Percentiles rank a stretch among this genome's conserved stretches.
phyloP scores from a whole-genome alignment of 176 grass and related monocot species.

The Chloris gayana region DNA sequence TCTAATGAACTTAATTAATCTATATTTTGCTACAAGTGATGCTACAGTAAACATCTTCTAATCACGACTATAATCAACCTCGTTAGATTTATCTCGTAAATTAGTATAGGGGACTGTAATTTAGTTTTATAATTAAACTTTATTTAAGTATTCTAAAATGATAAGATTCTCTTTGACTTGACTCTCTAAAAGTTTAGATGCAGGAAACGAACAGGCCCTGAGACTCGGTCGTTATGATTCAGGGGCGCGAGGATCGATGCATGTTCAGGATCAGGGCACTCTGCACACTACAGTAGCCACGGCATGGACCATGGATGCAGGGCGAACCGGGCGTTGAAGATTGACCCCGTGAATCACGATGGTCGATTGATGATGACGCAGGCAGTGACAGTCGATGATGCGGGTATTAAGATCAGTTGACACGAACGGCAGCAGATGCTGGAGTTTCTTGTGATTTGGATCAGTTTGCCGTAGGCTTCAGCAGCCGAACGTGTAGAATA shows the following conservation, averaged over 20 bases:
- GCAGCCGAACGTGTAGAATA: not conserved
- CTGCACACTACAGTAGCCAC: not conserved
- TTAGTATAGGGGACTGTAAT: too few species aligned
- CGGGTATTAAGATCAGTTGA: not conserved
- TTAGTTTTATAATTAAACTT: too few species aligned
- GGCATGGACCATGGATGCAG: not conserved
- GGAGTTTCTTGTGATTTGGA: not conserved
- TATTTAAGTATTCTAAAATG: too few species aligned
- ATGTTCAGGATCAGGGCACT: not conserved
- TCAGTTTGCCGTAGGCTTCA: not conserved
- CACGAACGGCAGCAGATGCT: not conserved
- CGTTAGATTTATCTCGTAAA: too few species aligned
- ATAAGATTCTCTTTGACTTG: too few species aligned
- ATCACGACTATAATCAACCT: too few species aligned
- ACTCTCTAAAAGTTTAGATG: too few species aligned
- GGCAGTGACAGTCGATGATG: slow-evolving; percentile 25
- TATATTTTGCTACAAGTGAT: too few species aligned
- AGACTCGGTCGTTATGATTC: not conserved
- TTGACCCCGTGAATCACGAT: slow-evolving; percentile 38
- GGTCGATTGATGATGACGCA: slow-evolving; percentile 35
- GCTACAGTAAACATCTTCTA: too few species aligned
- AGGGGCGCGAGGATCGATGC: slow-evolving; percentile 15
- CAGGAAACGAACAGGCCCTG: too few species aligned
- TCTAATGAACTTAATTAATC: too few species aligned
- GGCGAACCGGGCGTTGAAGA: slow-evolving; percentile 18